A percentile compares a stretch with the other conserved stretches of the same genome.
Conservation (phyloP, 2,329 filamentous ascomycete genomes). For the Beauveria varroae region DNA sequence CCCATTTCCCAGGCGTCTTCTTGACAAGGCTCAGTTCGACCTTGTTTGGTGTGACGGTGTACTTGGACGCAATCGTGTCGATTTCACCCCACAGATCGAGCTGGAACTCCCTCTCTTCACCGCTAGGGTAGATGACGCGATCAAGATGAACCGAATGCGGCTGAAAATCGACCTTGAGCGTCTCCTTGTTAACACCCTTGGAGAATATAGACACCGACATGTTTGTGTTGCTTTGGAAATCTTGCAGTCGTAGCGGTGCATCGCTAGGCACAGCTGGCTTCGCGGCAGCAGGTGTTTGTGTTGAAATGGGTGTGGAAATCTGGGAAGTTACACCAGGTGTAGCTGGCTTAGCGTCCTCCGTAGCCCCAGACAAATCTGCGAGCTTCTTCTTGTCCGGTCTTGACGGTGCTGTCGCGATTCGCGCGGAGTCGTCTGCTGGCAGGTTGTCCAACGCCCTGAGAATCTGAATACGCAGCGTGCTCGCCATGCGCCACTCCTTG, state of each 20-base stretch:
- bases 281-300: neutral
- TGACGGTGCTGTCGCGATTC: constrained; percentile 34
- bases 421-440: constrained; percentile 34
- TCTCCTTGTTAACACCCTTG: constrained; percentile 33
- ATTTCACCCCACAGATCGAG: constrained; percentile 60
- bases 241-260: constrained; percentile 22
- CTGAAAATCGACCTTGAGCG: constrained; percentile 30
- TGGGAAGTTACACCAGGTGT: neutral
- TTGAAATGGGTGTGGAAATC: neutral
- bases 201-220: constrained; percentile 35
- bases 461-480: constrained; percentile 40
- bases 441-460: constrained; percentile 37
- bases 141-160: constrained; percentile 21
- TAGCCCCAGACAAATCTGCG: constrained; percentile 9
- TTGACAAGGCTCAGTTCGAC: constrained; percentile 72
- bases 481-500: constrained; percentile 32
- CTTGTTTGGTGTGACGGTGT: constrained; percentile 66
- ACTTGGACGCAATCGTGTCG: constrained; percentile 51
- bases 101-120: constrained; percentile 55
- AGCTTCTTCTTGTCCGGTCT: constrained; percentile 26
- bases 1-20: constrained; percentile 61
- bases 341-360: constrained; percentile 12
- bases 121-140: constrained; percentile 28
- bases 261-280: constrained; percentile 16
- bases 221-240: constrained; percentile 27